phyloP scores from a whole-genome alignment of 1,284 basidiomycete genomes.

The Pseudozyma hubeiensis region DNA sequence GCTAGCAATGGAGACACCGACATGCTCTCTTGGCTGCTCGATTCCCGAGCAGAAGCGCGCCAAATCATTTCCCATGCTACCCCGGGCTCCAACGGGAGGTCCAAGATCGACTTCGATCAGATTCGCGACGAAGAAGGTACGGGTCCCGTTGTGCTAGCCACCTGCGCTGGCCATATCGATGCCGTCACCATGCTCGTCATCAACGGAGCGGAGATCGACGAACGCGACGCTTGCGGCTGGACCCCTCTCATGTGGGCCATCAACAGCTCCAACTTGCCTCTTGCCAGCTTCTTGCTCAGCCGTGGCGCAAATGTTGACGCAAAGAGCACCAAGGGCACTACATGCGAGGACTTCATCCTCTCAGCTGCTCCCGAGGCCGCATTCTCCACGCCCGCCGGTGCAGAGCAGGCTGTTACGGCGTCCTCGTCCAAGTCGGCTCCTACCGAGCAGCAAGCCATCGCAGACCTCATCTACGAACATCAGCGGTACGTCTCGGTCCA shows the following conservation, averaged over 20 bases:
- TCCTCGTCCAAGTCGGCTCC: constrained; percentile 7
- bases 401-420: background rate
- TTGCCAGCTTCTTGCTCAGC: constrained; percentile 90
- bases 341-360: constrained; percentile 62
- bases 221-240: constrained; percentile 76
- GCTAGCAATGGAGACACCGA: constrained; percentile 58
- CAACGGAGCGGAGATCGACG: constrained; percentile 57
- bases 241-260: constrained; percentile 94
- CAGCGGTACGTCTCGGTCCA: constrained; percentile 42
- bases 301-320: constrained; percentile 74
- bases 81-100: constrained; percentile 17
- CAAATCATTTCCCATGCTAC: constrained; percentile 16
- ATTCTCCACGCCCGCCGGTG: constrained; percentile 1
- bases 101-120: constrained; percentile 21
- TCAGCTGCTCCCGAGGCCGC: constrained; percentile 49
- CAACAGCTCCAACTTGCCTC: constrained; percentile 85
- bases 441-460: constrained; percentile 53
- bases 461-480: constrained; percentile 60
- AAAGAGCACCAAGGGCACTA: constrained; percentile 52
- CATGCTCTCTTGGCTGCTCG: constrained; percentile 59
- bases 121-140: constrained; percentile 54
- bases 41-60: constrained; percentile 34
- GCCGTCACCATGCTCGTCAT: constrained; percentile 55
- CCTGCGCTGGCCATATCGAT: constrained; percentile 59
- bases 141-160: constrained; percentile 60